Evolutionary conservation across 352 stramenopile species (phyloP).

Genomic region (Globisporangium rhizosaccharum): DNA sequence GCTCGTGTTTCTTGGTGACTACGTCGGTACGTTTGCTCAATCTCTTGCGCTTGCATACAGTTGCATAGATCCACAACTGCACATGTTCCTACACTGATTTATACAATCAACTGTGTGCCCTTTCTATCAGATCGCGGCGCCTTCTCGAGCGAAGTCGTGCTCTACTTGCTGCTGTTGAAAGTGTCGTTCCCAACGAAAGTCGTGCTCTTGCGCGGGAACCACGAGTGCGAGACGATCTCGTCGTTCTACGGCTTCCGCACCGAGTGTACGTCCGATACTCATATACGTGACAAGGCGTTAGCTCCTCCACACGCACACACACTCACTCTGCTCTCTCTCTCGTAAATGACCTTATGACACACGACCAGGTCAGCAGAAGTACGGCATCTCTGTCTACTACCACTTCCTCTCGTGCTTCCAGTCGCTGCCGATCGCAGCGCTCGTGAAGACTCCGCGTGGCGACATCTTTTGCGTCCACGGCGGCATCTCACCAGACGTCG

Average conservation of each 20-base stretch:
- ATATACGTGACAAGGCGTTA: background rate
- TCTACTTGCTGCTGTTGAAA: conserved; percentile 75
- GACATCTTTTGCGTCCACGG: conserved; percentile 69
- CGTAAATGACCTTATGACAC: too few species aligned
- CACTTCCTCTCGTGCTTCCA: conserved; percentile 82
- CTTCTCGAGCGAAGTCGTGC: conserved; percentile 81
- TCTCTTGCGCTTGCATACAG: background rate
- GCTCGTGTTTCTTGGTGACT: conserved; percentile 74
- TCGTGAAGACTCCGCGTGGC: conserved; percentile 40
- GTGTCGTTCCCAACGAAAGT: conserved; percentile 53
- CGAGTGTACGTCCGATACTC: conserved; percentile 39
- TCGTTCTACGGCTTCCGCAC: conserved; percentile 82
- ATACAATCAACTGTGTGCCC: background rate
- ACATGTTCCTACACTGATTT: background rate
- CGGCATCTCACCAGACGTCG: conserved; percentile 54
- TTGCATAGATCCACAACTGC: background rate
- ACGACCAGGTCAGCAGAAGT: conserved; percentile 51
- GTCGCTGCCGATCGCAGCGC: conserved; percentile 53
- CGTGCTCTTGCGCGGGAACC: conserved; percentile 68
- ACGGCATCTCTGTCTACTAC: conserved; percentile 75
- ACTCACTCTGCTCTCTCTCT: too few species aligned
- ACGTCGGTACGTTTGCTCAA: conserved; percentile 36
- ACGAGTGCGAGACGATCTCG: conserved; percentile 84
- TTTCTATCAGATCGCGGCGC: conserved; percentile 43
- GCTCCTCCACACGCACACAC: background rate